Evolutionary conservation across 2,329 filamentous ascomycete species (phyloP).

Genomic region (Hypoxylon sp.): DNA sequence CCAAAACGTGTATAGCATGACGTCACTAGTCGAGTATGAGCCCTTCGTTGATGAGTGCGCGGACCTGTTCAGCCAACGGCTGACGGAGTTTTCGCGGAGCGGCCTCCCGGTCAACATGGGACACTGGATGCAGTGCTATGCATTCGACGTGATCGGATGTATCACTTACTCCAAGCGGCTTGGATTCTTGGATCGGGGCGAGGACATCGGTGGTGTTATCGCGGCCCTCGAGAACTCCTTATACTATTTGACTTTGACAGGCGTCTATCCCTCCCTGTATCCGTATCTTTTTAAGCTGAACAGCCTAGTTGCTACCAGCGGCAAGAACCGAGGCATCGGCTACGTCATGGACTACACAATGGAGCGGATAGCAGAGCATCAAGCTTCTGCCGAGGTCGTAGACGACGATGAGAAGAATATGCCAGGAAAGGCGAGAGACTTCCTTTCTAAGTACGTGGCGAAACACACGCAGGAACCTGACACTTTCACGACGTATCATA

Average conservation of each 20-base stretch:
- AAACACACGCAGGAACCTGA: conserved; percentile 51
- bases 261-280: conserved; percentile 3
- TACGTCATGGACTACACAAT: conserved; percentile 3
- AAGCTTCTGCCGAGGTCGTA: neutral
- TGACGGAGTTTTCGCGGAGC: conserved; percentile 48
- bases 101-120: conserved; percentile 51
- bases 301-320: neutral
- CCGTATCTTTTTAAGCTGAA: conserved; percentile 2
- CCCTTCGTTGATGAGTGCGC: conserved; percentile 54
- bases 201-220: conserved; percentile 53
- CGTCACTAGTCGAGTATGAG: conserved; percentile 55
- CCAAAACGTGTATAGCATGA: conserved; percentile 55
- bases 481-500: conserved; percentile 52
- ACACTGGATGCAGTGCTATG: conserved; percentile 58
- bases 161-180: conserved; percentile 56
- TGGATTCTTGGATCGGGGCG: conserved; percentile 57
- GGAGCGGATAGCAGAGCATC: conserved; percentile 1
- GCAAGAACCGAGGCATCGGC: neutral
- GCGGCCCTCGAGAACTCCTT: conserved; percentile 19
- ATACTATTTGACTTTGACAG: neutral
- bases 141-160: conserved; percentile 58
- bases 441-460: conserved; percentile 7
- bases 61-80: conserved; percentile 50
- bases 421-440: conserved; percentile 1
- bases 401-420: conserved; percentile 3